Base-by-base conservation (phyloP, 2,329 filamentous ascomycete genomes). In the Biscogniauxia mediterranea region DNA sequence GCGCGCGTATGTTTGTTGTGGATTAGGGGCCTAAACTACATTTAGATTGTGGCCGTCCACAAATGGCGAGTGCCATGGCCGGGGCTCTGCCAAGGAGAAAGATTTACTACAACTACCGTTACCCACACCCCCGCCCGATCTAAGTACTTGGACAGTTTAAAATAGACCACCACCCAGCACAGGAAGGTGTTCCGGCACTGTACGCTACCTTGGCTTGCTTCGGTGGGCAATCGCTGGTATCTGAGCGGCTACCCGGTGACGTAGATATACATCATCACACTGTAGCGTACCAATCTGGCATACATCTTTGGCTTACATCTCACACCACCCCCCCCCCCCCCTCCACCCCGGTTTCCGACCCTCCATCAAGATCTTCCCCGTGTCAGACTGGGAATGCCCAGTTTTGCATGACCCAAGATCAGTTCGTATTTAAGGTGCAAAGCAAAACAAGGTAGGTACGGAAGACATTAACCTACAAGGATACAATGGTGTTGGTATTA, bases 401-500 rank as follows among this genome's bases (percentile, higher is more conserved):
- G 38, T 46, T 46, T 46, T n/a, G 38, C 15, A 46, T 17, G 6
- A n/a, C 38, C 38, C 38, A 46, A 46, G 38, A n/a, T 7, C 15
- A n/a, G 38, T 46, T 46, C 38, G 38, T 46, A 28, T 32, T 38
- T 23, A 28, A 32, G 54, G 56, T 58, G 28, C 11, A 32, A 13
- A 9, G 38, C 38, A 46, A 46, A 46, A 46, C 38, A 46, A 46
- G 38, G 38, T 46, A 32, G 32, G 62, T 59, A 57, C 59, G 28
- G 2, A 32, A 32, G 3, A 13, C n/a, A n/a, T n/a, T n/a, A n/a
- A n/a, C n/a, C n/a, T n/a, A 23, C 23, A 23, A 3, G 23, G 23
- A 23, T 23, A 23, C 23, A 23, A 5, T 23, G 23, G 23, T 5
- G 5, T 52, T 38, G 32, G 61, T 59, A 56, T 60, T 65, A 57